Conservation (phyloP, 768 basidiomycete genomes). For the Cystoderma amianthinum region DNA sequence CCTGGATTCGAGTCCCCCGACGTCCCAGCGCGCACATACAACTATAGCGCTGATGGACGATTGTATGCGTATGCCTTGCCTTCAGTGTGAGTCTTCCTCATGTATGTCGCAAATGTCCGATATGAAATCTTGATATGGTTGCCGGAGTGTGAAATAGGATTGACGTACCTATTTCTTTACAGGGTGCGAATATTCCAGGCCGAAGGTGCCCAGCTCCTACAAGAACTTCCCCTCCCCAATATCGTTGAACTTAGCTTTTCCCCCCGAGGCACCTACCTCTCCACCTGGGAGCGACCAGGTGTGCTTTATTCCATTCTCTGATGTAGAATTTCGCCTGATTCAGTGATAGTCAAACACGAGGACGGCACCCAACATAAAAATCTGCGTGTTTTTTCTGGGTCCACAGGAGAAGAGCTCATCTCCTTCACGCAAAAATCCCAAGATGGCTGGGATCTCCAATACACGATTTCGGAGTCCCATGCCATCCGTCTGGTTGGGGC, state of each 20-base stretch:
- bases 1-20: slow-evolving; percentile 63
- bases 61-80: slow-evolving; percentile 83
- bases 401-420: slow-evolving; percentile 81
- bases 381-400: slow-evolving; percentile 81
- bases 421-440: slow-evolving; percentile 86
- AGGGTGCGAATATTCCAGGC: slow-evolving; percentile 78
- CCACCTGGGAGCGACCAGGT: slow-evolving; percentile 93
- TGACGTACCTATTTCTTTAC: slow-evolving; percentile 5
- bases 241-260: slow-evolving; percentile 87
- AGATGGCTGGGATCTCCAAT: slow-evolving; percentile 90
- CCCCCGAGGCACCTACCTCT: slow-evolving; percentile 87
- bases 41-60: slow-evolving; percentile 83
- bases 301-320: slow-evolving; percentile 13
- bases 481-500: slow-evolving; percentile 73
- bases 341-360: slow-evolving; percentile 65
- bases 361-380: slow-evolving; percentile 93
- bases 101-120: slow-evolving; percentile 5
- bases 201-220: slow-evolving; percentile 64
- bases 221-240: slow-evolving; percentile 68
- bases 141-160: not conserved
- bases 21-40: slow-evolving; percentile 64
- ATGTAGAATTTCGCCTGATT: not conserved
- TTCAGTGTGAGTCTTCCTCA: slow-evolving; percentile 45
- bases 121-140: not conserved
- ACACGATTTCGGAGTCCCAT: slow-evolving; percentile 84